Percentiles rank a stretch among this genome's conserved stretches.
These are phyloP conservation scores for Olyra latifolia DNA, from an alignment of 176 grass and related monocot genomes.

Conservation along the genomic window DNA sequence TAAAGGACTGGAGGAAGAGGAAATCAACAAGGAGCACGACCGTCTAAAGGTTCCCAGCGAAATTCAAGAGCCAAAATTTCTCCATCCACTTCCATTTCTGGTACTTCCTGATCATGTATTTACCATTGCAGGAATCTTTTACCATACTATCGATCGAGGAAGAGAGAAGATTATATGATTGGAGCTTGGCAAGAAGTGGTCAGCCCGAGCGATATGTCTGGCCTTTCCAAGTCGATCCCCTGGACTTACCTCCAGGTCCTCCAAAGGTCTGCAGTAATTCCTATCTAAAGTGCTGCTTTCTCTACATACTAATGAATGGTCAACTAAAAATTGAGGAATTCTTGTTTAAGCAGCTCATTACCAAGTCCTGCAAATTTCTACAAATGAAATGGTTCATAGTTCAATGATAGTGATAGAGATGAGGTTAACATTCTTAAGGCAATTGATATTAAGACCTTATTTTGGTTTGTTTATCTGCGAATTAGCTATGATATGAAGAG, in stretches of 20 bases:
- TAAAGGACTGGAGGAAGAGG: constrained; percentile 72
- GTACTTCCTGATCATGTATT: neutral
- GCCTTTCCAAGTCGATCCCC: constrained; percentile 78
- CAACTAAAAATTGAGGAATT: neutral
- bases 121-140: constrained; percentile 72
- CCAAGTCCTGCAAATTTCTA: neutral
- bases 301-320: neutral
- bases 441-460: neutral
- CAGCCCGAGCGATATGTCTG: constrained; percentile 85
- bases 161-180: constrained; percentile 91
- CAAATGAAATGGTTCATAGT: neutral
- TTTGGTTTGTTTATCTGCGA: neutral
- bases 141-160: constrained; percentile 70
- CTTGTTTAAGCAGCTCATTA: neutral
- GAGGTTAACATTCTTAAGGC: neutral
- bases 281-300: neutral
- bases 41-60: constrained; percentile 59
- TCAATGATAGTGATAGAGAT: neutral
- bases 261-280: constrained; percentile 56
- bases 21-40: constrained; percentile 59
- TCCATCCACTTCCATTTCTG: constrained; percentile 1
- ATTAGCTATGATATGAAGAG: neutral
- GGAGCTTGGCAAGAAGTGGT: constrained; percentile 86
- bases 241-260: constrained; percentile 49
- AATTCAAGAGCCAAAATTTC: neutral